Base-by-base conservation (phyloP, 345 rosid genomes). In the Brassica cretica region DNA sequence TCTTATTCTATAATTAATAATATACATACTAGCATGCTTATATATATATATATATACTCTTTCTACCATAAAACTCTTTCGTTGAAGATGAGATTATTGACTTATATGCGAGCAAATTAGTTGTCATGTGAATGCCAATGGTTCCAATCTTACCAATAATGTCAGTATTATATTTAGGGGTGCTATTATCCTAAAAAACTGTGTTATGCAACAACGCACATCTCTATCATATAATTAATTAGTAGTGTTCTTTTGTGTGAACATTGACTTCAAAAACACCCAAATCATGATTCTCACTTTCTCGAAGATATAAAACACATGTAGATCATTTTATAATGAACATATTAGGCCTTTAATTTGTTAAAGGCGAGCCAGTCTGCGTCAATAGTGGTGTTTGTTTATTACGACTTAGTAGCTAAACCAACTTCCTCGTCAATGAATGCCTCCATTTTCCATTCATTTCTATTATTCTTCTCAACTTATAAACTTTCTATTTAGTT, bases 381-480 rank as follows among this genome's bases (percentile, higher is more conserved):
- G 19, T 51, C 46, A 70, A 63, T 25, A 63, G 61, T 71, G 49
- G 72, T 65, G 55, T 15, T 58, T 78, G 55, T 65, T 71, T 71
- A 71, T 64, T 71, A 55, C 8, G 27, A 64, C 18, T 66, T 18
- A 64, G 64, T 65, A 53, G 11, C 55, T 44, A 73, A 67, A 49
- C 51, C 44, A 73, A 3, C 64, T 49, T 64, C 72, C 67, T 71
- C 78, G 33, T 62, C 78, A 58, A 65, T 78, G 76, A 60, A 65
- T 68, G 53, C 49, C 10, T 30, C 11, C 32, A 15, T 18, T 18
- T 63, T 63, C 46, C 49, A 68, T 46, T 58, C 65, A 29, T 76
- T 21, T 51, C 41, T 53, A 46, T 25, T 16, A 33, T 35, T 7
- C 53, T 18, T 30, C 68, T 30, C 11, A 29, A 30, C 24, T 0